Evolutionary conservation across 2,329 filamentous ascomycete genomes (phyloP).

Genomic region (Ascocoryne sarcoides): DNA sequence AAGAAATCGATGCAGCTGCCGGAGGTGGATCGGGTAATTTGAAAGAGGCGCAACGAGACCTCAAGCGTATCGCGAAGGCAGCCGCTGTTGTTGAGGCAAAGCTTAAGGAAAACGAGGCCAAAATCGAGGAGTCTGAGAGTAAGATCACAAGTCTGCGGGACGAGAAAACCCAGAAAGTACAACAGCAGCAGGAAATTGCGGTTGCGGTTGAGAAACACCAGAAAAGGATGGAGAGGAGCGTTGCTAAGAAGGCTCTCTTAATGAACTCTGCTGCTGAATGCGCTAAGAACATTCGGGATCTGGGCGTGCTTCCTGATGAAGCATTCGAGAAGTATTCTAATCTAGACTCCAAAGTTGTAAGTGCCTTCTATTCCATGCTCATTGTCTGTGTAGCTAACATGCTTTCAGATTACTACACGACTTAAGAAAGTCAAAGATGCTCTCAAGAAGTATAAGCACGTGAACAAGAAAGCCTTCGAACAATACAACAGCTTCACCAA

Average conservation of each 20-base stretch:
- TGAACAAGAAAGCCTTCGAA: slow-evolving; percentile 99
- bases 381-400: slow-evolving; percentile 3
- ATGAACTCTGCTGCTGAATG: slow-evolving; percentile 71
- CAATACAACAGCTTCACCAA: slow-evolving; percentile 97
- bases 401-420: slow-evolving; percentile 32
- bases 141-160: slow-evolving; percentile 32
- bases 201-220: slow-evolving; percentile 75
- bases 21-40: slow-evolving; percentile 57
- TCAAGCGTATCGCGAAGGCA: slow-evolving; percentile 66
- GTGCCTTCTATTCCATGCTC: slow-evolving; percentile 21
- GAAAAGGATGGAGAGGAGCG: slow-evolving; percentile 83
- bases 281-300: slow-evolving; percentile 79
- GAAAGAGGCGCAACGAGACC: slow-evolving; percentile 70
- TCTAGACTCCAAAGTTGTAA: slow-evolving; percentile 67
- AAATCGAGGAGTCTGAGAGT: slow-evolving; percentile 49
- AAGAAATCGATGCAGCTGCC: slow-evolving; percentile 59
- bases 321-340: slow-evolving; percentile 86
- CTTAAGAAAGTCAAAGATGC: slow-evolving; percentile 88
- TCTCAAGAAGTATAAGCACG: slow-evolving; percentile 92
- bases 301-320: slow-evolving; percentile 89
- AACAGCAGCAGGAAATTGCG: slow-evolving; percentile 66
- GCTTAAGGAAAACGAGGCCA: slow-evolving; percentile 64
- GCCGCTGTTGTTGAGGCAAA: slow-evolving; percentile 59
- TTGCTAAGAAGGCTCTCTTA: slow-evolving; percentile 77
- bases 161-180: slow-evolving; percentile 54